A percentile compares a stretch with the other conserved stretches of the same genome.
These are phyloP conservation scores for Diplocarpon rosae DNA, from an alignment of 2,329 filamentous ascomycete genomes.

Conservation along the genomic window DNA sequence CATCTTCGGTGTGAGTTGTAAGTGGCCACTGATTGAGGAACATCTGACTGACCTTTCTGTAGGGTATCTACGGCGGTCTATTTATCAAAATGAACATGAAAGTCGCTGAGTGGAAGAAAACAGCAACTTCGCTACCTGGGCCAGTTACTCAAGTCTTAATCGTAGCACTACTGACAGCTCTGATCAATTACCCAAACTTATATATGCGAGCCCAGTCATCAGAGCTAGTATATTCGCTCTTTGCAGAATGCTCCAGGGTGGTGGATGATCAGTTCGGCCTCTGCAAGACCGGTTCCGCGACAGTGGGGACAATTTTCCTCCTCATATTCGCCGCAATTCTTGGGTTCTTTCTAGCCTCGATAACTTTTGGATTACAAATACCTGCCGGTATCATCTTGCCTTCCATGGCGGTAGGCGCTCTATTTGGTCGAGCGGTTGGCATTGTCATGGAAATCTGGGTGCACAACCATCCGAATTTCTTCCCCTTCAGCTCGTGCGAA, in stretches of 20 bases:
- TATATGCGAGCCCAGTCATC: slow-evolving; percentile 92
- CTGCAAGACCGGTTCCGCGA: slow-evolving; percentile 77
- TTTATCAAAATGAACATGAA: slow-evolving; percentile 94
- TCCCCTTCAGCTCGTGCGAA: slow-evolving; percentile 71
- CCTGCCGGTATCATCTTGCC: slow-evolving; percentile 93
- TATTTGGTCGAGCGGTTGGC: slow-evolving; percentile 80
- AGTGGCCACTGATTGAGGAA: neutral
- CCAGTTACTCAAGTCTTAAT: slow-evolving; percentile 70
- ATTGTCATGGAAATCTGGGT: slow-evolving; percentile 87
- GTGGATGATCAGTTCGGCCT: slow-evolving; percentile 81
- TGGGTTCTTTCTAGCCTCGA: slow-evolving; percentile 72
- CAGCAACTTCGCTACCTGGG: slow-evolving; percentile 49
- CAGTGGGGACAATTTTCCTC: slow-evolving; percentile 70
- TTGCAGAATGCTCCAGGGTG: slow-evolving; percentile 77
- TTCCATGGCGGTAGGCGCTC: slow-evolving; percentile 88
- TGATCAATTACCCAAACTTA: slow-evolving; percentile 91
- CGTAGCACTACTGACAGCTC: slow-evolving; percentile 71
- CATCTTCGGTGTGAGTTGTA: slow-evolving; percentile 53
- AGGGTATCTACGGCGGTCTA: slow-evolving; percentile 85
- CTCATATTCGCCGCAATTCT: slow-evolving; percentile 72
- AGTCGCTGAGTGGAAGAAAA: slow-evolving; percentile 70
- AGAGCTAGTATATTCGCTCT: slow-evolving; percentile 83
- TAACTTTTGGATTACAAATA: slow-evolving; percentile 90
- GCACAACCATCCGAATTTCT: slow-evolving; percentile 60
- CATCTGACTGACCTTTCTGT: slow-evolving; percentile 7